Evolutionary conservation across 2,329 filamentous ascomycete genomes (phyloP), one percentile per base, ranked within the genome.

Genomic region (Xylariaceae sp.): DNA sequence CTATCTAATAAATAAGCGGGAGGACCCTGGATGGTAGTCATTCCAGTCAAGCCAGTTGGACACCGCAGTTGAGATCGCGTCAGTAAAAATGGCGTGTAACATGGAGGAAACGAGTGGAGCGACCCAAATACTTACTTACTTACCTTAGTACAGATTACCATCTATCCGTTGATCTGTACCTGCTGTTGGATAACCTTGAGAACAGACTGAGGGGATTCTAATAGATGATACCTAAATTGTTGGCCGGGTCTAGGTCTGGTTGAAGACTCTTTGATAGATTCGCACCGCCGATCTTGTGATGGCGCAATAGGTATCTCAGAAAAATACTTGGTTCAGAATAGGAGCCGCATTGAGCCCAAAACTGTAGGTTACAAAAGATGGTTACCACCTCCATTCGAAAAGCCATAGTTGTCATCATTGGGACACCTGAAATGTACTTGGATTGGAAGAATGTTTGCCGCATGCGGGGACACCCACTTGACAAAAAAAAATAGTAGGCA

Each of bases 11-110:
- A 49, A 43, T 41, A 62, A 60, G 58, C 49, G 54, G 58, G 57
- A 56, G 58, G 57, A 60, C 59, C 55, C 56, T 64, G 44, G 53
- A 60, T 52, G 12, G 6, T 43, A 9, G 41, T 34, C 16, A 40
- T 49, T 56, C 33, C 17, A 49, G 29, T 46, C 24, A 56, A 31
- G 46, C 37, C 36, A 39, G 44, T 17, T 24, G 19, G 16, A 16
- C 26, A 37, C 40, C 33, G 48, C 45, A 31, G 24, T 31, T 28
- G 19, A 53, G 55, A 58, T 53, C 43, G 49, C 29, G 49, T 48
- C 28, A 31, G 49, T 46, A 53, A 48, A 29, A 12, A 34, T 16
- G 8, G 14, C 17, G 26, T 31, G n/a, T 28, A 16, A 45, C 3
- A 21, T 28, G 44, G 57, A 29, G 45, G 26, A 28, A 21, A 17